Percentiles rank a stretch among this genome's conserved stretches.
phyloP scores from a whole-genome alignment of 2,329 filamentous ascomycete species.

The Stemphylium vesicarium region DNA sequence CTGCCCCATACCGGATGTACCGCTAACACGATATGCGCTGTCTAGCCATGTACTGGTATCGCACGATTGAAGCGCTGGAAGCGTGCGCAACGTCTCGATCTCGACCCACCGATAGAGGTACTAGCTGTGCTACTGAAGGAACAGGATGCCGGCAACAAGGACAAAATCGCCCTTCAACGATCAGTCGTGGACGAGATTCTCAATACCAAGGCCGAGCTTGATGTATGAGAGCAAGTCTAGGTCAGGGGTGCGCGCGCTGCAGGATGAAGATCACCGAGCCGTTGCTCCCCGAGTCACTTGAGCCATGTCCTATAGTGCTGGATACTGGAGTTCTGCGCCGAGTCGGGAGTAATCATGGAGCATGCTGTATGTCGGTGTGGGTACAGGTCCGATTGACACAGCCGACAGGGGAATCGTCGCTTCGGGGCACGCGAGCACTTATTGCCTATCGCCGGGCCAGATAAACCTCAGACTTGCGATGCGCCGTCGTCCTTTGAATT shows the following conservation, averaged over 20 bases:
- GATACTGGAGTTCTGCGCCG: neutral
- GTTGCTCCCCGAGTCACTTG: neutral
- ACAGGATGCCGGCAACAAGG: conserved; percentile 57
- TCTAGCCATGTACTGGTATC: conserved; percentile 86
- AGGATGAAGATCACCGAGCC: neutral
- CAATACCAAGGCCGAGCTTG: conserved; percentile 54
- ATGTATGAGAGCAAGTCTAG: conserved; percentile 28
- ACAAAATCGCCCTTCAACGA: conserved; percentile 62
- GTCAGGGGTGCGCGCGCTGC: neutral
- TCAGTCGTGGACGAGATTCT: conserved; percentile 76
- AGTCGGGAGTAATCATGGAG: neutral
- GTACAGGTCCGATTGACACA: neutral
- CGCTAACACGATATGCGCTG: conserved; percentile 21
- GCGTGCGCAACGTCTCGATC: conserved; percentile 78
- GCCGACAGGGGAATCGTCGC: neutral
- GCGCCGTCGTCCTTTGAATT: neutral
- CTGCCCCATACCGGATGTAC: neutral
- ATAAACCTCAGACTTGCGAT: neutral
- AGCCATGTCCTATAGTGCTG: neutral
- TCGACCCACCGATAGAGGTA: conserved; percentile 90
- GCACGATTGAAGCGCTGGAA: conserved; percentile 84
- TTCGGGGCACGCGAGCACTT: conserved; percentile 1
- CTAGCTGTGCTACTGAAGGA: conserved; percentile 82
- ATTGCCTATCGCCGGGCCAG: neutral
- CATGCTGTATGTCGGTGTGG: neutral